Base-by-base conservation (phyloP, 352 stramenopile genomes). In the Phytopythium sindhum region DNA sequence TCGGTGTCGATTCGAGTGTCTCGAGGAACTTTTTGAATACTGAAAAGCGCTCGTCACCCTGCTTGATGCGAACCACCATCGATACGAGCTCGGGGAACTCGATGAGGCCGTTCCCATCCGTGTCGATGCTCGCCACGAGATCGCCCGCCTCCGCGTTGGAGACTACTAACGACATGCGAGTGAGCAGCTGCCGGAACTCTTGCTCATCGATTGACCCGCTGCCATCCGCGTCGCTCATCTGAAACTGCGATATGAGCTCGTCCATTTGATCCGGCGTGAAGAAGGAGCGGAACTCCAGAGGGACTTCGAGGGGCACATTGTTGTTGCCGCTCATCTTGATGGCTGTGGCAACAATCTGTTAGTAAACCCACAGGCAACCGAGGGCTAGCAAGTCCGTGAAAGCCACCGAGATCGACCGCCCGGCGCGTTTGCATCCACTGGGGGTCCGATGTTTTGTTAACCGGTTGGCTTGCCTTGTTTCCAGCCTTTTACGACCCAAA, bases 151-250 rank as follows among this genome's bases (percentile, higher is more conserved):
- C 79, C 1, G 63, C 65, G 21, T 80, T 77, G 2, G 72, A 74
- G 42, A 92, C 66, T 4, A 72, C 60, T 24, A 89, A 63, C 42
- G 70, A 72, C 67, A 90, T 75, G 15, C 73, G 78, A 9, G 62
- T 64, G 24, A 93, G 70, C 42, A 93, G 69, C n/a, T 70, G 69
- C 28, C 69, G 69, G 63, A 93, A 93, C 62, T 90, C 80, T 19
- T 61, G 66, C 63, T 90, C 77, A 23, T 93, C 78, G 33, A 93
- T 89, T 14, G 75, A 55, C 5, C 78, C 81, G 53, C 78, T 93
- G 53, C 67, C 68, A n/a, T 91, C 78, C 4, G 23, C 50, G 55
- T 93, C 81, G 31, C 78, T 80, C 29, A 77, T 66, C 23, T 83
- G 67, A 61, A 93, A 93, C 53, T 90, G 80, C 17, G 81, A 61